Conservation (phyloP, 192 early-diverging fungal species). For the Geranomyces michiganensis region DNA sequence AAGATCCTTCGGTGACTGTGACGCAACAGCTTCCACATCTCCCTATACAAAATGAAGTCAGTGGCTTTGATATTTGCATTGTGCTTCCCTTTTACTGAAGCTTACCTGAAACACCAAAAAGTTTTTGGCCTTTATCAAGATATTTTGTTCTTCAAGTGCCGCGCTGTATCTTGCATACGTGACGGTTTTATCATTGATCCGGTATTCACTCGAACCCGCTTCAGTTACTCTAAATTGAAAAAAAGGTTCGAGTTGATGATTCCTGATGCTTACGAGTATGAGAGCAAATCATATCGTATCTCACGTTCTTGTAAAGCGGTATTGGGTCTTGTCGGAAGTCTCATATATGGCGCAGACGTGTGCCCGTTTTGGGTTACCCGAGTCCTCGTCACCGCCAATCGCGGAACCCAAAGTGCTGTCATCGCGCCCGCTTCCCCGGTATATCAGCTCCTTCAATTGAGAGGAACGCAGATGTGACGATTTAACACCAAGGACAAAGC, state of each 20-base stretch:
- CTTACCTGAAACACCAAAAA: conserved; percentile 97
- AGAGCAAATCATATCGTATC: too few species aligned
- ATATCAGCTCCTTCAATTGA: conserved; percentile 89
- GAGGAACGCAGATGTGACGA: conserved; percentile 88
- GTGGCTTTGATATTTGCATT: too few species aligned
- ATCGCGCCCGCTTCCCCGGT: conserved; percentile 61
- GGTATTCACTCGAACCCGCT: conserved; percentile 82
- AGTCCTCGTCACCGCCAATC: conserved; percentile 47
- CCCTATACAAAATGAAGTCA: conserved; percentile 53
- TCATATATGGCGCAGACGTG: conserved; percentile 87
- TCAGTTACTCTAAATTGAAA: conserved; percentile 31
- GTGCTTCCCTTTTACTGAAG: too few species aligned
- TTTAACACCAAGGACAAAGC: conserved; percentile 95
- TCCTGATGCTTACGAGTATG: too few species aligned
- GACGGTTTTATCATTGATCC: conserved; percentile 77
- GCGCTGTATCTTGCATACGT: conserved; percentile 76
- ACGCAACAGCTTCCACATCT: conserved; percentile 95
- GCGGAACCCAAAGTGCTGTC: conserved; percentile 38
- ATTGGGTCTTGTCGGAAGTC: conserved; percentile 59
- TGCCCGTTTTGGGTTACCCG: conserved; percentile 35
- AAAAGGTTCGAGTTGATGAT: too few species aligned
- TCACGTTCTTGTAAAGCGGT: conserved; percentile 77
- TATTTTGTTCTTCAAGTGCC: conserved; percentile 81
- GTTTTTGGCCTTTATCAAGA: conserved; percentile 93
- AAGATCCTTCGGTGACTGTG: conserved; percentile 93